Conservation (phyloP, 1,284 basidiomycete genomes). For the Melanopsichium pennsylvanicum region DNA sequence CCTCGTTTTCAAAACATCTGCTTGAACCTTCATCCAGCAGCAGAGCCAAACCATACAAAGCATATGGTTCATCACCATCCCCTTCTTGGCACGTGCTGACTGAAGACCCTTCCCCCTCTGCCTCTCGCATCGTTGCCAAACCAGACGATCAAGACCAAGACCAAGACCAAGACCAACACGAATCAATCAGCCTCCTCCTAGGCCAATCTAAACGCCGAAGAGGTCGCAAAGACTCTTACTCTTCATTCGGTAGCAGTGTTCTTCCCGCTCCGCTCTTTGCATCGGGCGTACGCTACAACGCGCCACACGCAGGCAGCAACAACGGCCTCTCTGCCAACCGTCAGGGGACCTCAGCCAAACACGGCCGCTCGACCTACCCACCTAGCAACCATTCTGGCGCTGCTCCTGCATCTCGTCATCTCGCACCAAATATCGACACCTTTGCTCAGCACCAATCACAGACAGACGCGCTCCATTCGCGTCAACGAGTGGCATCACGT, state of each 20-base stretch:
- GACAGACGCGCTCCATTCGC: constrained; percentile 3
- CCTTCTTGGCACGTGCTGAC: neutral
- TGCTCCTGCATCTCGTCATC: constrained; percentile 23
- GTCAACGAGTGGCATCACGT: constrained; percentile 24
- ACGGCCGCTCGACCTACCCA: constrained; percentile 20
- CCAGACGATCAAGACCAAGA: constrained; percentile 24
- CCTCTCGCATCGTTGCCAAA: constrained; percentile 4
- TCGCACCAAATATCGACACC: constrained; percentile 11
- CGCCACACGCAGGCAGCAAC: constrained; percentile 10
- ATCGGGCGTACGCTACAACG: constrained; percentile 15
- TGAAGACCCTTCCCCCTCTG: constrained; percentile 5
- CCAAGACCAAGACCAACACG: constrained; percentile 40
- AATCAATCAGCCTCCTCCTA: constrained; percentile 29
- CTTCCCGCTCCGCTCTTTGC: constrained; percentile 31
- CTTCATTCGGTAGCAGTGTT: constrained; percentile 46
- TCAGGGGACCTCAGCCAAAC: constrained; percentile 11
- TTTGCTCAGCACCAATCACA: constrained; percentile 5
- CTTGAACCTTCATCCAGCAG: neutral
- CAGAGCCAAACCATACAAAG: neutral
- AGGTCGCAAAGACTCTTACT: constrained; percentile 40
- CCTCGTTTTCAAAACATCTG: constrained; percentile 14
- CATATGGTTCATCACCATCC: constrained; percentile 9
- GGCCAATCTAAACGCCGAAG: constrained; percentile 33
- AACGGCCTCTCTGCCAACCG: constrained; percentile 4
- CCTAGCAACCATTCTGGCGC: constrained; percentile 41